Percentiles rank a stretch among this genome's conserved stretches.
Evolutionary conservation across 495 filamentous ascomycete species (phyloP).

Genomic region (Clohesyomyces aquaticus): DNA sequence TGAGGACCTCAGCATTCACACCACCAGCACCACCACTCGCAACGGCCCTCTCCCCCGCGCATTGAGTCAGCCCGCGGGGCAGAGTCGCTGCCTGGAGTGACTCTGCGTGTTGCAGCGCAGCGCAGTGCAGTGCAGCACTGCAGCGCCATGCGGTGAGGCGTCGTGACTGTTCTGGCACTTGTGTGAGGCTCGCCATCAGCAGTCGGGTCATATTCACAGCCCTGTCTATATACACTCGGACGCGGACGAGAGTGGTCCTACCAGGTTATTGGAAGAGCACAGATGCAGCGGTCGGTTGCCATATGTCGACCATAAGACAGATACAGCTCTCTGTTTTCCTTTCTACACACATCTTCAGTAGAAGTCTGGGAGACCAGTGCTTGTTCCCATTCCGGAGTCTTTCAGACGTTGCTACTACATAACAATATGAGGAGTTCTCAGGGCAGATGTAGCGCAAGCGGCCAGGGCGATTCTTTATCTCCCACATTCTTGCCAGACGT

Average conservation of each 20-base stretch:
- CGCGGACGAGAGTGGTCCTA: conserved; percentile 2
- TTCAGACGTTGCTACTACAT: too few relatives aligned
- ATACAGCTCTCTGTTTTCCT: too few relatives aligned
- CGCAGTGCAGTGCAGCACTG: background rate
- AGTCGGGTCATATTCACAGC: background rate
- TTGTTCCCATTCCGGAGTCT: too few relatives aligned
- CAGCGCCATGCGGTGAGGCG: background rate
- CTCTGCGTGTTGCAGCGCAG: background rate
- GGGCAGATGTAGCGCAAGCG: too few relatives aligned
- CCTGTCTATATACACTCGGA: conserved; percentile 6
- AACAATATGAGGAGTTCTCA: too few relatives aligned
- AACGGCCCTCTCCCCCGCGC: background rate
- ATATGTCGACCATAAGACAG: conserved; percentile 12
- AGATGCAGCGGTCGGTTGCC: too few relatives aligned
- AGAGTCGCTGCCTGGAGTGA: background rate
- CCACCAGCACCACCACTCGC: too few relatives aligned
- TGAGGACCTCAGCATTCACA: background rate
- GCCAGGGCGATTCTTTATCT: too few relatives aligned
- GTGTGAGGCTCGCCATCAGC: background rate
- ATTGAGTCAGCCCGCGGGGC: background rate
- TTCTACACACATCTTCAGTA: too few relatives aligned
- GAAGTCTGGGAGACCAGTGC: too few relatives aligned
- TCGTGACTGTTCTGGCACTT: background rate
- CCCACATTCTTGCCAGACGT: too few relatives aligned
- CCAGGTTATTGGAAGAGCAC: conserved; percentile 25